Evolutionary conservation across 306 rosid genomes (phyloP).

Genomic region (Acacia melanoxylon): DNA sequence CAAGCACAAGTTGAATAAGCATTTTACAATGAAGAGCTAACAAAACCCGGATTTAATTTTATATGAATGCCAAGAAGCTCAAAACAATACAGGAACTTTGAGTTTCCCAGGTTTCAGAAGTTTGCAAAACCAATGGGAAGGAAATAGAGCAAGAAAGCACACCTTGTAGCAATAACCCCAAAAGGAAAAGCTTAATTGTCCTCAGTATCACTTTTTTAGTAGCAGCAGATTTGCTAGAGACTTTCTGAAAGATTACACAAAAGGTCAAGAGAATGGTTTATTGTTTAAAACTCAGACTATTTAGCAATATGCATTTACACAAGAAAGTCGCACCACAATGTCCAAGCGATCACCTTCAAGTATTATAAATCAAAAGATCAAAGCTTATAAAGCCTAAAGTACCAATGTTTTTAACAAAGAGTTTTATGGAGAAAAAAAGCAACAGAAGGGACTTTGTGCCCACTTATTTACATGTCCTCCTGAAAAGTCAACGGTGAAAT

Average conservation of each 20-base stretch:
- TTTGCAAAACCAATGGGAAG: slow-evolving; percentile 15
- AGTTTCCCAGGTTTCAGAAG: slow-evolving; percentile 2
- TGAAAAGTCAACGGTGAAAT: background rate
- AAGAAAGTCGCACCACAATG: slow-evolving; percentile 10
- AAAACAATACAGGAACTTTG: slow-evolving; percentile 13
- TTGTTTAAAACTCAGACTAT: background rate
- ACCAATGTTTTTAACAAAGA: background rate
- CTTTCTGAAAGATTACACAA: slow-evolving; percentile 50
- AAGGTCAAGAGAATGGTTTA: slow-evolving; percentile 16
- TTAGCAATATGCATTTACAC: background rate
- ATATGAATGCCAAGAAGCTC: slow-evolving; percentile 17
- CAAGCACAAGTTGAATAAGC: slow-evolving; percentile 11
- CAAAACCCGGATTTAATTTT: slow-evolving; percentile 22
- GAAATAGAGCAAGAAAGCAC: slow-evolving; percentile 18
- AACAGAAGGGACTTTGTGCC: background rate
- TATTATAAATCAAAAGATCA: background rate
- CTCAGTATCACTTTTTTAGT: slow-evolving; percentile 57
- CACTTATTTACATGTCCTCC: background rate
- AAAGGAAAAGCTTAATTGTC: slow-evolving; percentile 64
- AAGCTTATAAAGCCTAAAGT: background rate
- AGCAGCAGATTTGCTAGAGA: slow-evolving; percentile 58
- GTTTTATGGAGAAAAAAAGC: background rate
- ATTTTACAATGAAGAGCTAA: background rate
- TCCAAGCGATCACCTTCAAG: background rate
- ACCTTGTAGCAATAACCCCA: slow-evolving; percentile 75